Percentiles rank a stretch among this genome's conserved stretches.
Conservation (phyloP, 1,139 yeast genomes). For the Lizanozyma gosingica region DNA sequence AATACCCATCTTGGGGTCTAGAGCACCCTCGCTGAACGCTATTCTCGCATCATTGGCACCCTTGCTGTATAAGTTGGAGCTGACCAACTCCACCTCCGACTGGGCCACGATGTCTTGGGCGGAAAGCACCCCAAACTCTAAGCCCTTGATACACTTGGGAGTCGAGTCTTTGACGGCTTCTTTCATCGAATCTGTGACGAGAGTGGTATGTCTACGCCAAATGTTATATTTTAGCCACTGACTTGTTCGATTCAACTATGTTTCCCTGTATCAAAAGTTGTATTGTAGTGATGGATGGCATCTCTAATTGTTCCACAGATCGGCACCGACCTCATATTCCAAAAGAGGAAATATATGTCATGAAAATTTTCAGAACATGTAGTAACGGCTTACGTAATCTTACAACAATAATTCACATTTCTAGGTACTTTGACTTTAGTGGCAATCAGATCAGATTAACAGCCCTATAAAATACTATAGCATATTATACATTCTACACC, state of each 20-base stretch:
- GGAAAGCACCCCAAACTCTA: slow-evolving; percentile 87
- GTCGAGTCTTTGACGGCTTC: slow-evolving; percentile 73
- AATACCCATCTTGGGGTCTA: slow-evolving; percentile 91
- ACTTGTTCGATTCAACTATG: too few relatives aligned
- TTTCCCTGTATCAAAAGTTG: too few relatives aligned
- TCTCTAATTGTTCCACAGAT: too few relatives aligned
- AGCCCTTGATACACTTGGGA: slow-evolving; percentile 84
- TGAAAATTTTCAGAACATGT: not conserved
- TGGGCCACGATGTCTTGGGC: slow-evolving; percentile 89
- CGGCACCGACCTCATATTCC: too few relatives aligned
- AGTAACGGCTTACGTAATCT: too few relatives aligned
- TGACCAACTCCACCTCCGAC: slow-evolving; percentile 87
- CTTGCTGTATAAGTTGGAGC: slow-evolving; percentile 86
- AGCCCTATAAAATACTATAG: too few relatives aligned
- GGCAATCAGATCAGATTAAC: too few relatives aligned
- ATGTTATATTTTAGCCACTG: not conserved
- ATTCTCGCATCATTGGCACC: slow-evolving; percentile 62
- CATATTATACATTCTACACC: too few relatives aligned
- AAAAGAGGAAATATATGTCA: not conserved
- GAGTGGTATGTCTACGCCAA: not conserved
- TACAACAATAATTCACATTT: too few relatives aligned
- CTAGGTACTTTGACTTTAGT: too few relatives aligned
- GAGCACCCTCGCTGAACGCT: slow-evolving; percentile 77
- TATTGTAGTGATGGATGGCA: not conserved
- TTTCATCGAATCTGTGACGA: slow-evolving; percentile 45